phyloP scores from a whole-genome alignment of 2,329 filamentous ascomycete species.

The Colletotrichum lupini region DNA sequence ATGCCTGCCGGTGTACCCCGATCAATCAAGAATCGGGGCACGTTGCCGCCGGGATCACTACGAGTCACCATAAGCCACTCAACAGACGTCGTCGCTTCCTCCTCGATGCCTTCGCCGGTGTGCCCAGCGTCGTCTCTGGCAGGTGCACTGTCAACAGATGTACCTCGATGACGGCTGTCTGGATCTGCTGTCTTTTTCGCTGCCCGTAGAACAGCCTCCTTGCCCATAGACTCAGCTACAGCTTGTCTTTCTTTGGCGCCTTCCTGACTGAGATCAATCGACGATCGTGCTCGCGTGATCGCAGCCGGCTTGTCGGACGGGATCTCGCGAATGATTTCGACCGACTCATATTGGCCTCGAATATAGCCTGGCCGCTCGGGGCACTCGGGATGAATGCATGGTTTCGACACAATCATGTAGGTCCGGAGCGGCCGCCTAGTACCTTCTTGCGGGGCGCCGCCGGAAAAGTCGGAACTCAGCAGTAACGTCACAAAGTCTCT shows the following conservation, averaged over 20 bases:
- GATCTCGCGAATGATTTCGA: constrained; percentile 90
- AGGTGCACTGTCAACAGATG: constrained; percentile 32
- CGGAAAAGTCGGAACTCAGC: constrained; percentile 71
- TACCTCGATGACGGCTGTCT: constrained; percentile 39
- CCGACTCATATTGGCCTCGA: constrained; percentile 87
- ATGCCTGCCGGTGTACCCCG: constrained; percentile 86
- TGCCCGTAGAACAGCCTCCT: constrained; percentile 54
- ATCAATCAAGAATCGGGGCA: constrained; percentile 92
- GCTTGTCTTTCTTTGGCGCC: constrained; percentile 43
- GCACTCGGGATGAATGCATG: constrained; percentile 80
- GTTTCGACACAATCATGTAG: constrained; percentile 89
- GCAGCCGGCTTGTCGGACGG: constrained; percentile 59
- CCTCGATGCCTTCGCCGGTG: constrained; percentile 27
- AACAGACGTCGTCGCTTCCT: constrained; percentile 58
- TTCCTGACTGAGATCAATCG: constrained; percentile 53
- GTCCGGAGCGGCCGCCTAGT: constrained; percentile 67
- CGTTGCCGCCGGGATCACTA: constrained; percentile 88
- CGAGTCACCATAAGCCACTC: constrained; percentile 96
- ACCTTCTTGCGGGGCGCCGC: constrained; percentile 44
- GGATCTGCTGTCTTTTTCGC: constrained; percentile 45
- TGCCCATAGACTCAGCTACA: constrained; percentile 45
- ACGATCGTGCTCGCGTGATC: constrained; percentile 56
- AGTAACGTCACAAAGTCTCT: constrained; percentile 88
- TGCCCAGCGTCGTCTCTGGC: constrained; percentile 44
- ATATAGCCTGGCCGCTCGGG: constrained; percentile 79